Conservation (phyloP, 495 filamentous ascomycete genomes). For the Daldinia caldariorum region DNA sequence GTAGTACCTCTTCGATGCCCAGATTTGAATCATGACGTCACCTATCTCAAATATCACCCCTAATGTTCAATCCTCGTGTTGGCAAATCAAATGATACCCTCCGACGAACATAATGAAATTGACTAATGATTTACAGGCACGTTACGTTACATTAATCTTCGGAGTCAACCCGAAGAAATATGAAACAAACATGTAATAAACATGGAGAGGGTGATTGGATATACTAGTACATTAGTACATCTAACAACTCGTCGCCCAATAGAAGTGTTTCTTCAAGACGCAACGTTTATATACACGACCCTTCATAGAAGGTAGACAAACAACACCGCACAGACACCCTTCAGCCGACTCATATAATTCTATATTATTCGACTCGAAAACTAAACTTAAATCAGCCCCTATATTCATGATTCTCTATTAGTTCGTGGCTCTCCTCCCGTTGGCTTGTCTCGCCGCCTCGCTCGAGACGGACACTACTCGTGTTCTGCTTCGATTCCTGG, state of each 20-base stretch:
- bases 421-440: constrained; percentile 32
- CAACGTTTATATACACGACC: not conserved
- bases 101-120: constrained; percentile 7
- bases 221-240: not conserved
- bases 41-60: constrained; percentile 9
- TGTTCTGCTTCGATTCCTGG: constrained; percentile 4
- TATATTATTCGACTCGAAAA: not conserved
- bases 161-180: not conserved
- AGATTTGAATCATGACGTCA: constrained; percentile 26
- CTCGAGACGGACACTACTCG: constrained; percentile 10
- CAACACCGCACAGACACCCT: not conserved
- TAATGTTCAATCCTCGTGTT: constrained; percentile 24
- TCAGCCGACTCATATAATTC: not conserved
- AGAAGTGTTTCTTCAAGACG: not conserved
- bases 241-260: not conserved
- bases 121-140: not conserved
- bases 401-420: constrained; percentile 14
- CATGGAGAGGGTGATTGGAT: not conserved
- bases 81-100: constrained; percentile 31
- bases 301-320: not conserved
- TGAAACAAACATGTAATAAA: not conserved
- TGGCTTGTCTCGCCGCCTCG: not conserved
- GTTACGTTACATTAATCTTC: not conserved
- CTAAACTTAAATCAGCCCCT: not conserved
- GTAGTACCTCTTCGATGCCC: not conserved